Conservation (phyloP, 768 basidiomycete genomes). For the Pisolithus tinctorius region DNA sequence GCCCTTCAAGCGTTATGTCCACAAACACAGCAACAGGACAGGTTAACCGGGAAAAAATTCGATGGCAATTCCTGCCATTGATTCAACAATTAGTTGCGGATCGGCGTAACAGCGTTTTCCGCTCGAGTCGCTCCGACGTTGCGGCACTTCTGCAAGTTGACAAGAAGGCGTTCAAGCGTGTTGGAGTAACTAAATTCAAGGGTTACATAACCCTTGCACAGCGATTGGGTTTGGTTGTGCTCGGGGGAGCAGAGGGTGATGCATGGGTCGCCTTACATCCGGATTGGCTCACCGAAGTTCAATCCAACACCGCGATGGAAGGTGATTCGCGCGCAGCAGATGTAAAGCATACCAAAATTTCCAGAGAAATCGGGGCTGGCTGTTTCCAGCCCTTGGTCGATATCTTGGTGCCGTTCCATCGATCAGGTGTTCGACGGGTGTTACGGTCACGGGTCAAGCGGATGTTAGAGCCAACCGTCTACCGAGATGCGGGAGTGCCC, state of each 20-base stretch:
- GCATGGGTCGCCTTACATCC: constrained; percentile 26
- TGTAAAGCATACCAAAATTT: not conserved
- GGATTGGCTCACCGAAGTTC: constrained; percentile 11
- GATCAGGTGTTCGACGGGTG: constrained; percentile 26
- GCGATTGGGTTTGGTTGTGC: constrained; percentile 19
- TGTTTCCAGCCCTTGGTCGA: constrained; percentile 27
- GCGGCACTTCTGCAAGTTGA: constrained; percentile 29
- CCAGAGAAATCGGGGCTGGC: constrained; percentile 4
- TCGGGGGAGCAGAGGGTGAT: constrained; percentile 8
- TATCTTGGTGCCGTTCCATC: constrained; percentile 24
- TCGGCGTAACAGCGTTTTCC: constrained; percentile 23
- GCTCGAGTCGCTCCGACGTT: constrained; percentile 34
- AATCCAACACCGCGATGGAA: not conserved
- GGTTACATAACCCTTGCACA: constrained; percentile 24
- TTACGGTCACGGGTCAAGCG: constrained; percentile 34
- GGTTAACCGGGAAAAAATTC: constrained; percentile 6
- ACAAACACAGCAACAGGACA: constrained; percentile 2
- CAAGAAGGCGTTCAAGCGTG: constrained; percentile 18
- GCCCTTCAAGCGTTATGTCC: not conserved
- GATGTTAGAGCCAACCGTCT: constrained; percentile 27
- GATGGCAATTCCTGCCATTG: constrained; percentile 26
- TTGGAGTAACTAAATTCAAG: constrained; percentile 20
- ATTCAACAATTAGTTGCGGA: constrained; percentile 16
- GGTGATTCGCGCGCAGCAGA: not conserved
- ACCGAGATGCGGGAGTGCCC: constrained; percentile 33